Base-by-base conservation (phyloP, 148 eudicot genomes). In the Silene uniflora region DNA sequence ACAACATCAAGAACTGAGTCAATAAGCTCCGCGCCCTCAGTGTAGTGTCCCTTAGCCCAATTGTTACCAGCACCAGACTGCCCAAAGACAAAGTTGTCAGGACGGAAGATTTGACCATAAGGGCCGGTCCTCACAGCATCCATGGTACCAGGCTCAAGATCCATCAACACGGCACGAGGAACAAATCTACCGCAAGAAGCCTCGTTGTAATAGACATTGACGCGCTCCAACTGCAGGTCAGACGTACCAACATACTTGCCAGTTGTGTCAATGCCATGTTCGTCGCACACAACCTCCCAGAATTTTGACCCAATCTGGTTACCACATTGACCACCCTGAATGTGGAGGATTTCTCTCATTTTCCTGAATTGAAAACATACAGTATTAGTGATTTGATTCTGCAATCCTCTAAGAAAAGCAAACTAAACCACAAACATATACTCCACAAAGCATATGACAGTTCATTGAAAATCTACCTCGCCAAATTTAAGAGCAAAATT, bases 91-190 rank as follows among this genome's bases (percentile, higher is more conserved):
- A 88, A 90, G 87, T 90, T 90, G 71, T 90, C 95, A 23, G 95
- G 95, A 23, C 95, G 87, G 80, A 90, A 90, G 77, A 90, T 90
- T 89, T 88, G 90, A 47, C 96, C 96, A 80, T 85, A 90, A 14
- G 96, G 91, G 64, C 96, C 86, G 65, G 91, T 89, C 62, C 93
- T 84, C 16, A 91, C 88, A 76, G 91, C 89, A 80, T 91, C 96
- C 96, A 91, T 91, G 69, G 96, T 91, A 60, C 96, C 96, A 21
- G 96, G 96, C 87, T 91, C 93, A 32, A 91, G 87, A 80, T 91
- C 96, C 92, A 91, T 91, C 77, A 91, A 82, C 75, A 91, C 93
- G 39, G 96, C 96, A 79, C 96, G 91, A 24, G 96, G 96, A 72
- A 91, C 96, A 77, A 83, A 91, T 76, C 96, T 85, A 68, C 96